Conservation (phyloP, 352 stramenopile genomes). For the Blastocystis sp. region DNA sequence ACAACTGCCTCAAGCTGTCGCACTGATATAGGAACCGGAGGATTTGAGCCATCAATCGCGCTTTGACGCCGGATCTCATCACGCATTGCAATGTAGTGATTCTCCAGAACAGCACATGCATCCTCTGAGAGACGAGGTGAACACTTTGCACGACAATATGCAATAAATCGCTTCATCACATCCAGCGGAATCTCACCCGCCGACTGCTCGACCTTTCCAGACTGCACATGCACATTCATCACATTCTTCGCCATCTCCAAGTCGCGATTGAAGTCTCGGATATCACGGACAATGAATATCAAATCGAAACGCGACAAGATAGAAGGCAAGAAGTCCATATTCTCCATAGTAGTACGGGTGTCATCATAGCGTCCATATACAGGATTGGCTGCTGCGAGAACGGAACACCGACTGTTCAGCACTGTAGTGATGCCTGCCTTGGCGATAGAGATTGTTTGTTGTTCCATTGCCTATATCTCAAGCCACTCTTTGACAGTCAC, state of each 20-base stretch:
- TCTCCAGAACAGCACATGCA: conserved; percentile 82
- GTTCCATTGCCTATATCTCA: conserved; percentile 84
- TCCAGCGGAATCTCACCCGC: conserved; percentile 69
- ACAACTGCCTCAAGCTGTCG: conserved; percentile 94
- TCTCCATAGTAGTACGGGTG: conserved; percentile 90
- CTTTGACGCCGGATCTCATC: conserved; percentile 84
- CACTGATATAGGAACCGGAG: conserved; percentile 91
- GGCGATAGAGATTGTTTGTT: conserved; percentile 97
- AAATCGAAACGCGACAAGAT: conserved; percentile 97
- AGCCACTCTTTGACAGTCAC: background rate
- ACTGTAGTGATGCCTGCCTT: conserved; percentile 98
- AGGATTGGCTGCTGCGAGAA: conserved; percentile 90
- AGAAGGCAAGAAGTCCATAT: conserved; percentile 97
- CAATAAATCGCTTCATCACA: conserved; percentile 94
- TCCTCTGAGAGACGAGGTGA: conserved; percentile 77
- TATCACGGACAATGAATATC: conserved; percentile 97
- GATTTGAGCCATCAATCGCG: conserved; percentile 65
- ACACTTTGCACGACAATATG: conserved; percentile 89
- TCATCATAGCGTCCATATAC: conserved; percentile 97
- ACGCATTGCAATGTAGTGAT: conserved; percentile 90
- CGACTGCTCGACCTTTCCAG: conserved; percentile 67
- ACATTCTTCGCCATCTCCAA: conserved; percentile 92
- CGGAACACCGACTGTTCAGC: conserved; percentile 83
- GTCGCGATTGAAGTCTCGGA: conserved; percentile 89
- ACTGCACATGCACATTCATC: conserved; percentile 86